Percentiles rank a stretch among this genome's conserved stretches.
Evolutionary conservation across 1,139 yeast species (phyloP).

Genomic region (Meyerozyma sp.): DNA sequence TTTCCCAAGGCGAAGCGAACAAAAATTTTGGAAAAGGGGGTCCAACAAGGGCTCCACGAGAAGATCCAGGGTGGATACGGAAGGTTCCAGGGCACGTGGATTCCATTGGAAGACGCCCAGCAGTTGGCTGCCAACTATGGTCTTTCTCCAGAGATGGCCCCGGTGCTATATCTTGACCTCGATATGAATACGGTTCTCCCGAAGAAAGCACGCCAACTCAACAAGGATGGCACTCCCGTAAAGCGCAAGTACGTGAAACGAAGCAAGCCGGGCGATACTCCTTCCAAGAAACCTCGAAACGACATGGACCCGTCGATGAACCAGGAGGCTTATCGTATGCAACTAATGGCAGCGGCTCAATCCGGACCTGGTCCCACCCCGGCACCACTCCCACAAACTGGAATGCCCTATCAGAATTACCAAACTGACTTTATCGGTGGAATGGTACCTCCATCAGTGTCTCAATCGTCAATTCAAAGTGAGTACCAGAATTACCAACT

Average conservation of each 20-base stretch:
- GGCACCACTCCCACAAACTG: neutral
- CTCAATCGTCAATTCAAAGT: slow-evolving; percentile 13
- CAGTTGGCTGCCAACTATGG: slow-evolving; percentile 50
- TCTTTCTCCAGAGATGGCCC: slow-evolving; percentile 50
- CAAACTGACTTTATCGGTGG: neutral
- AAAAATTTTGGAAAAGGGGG: slow-evolving; percentile 85
- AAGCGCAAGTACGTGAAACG: slow-evolving; percentile 41
- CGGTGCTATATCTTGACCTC: slow-evolving; percentile 45
- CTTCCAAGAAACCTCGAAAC: slow-evolving; percentile 26
- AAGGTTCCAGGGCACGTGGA: slow-evolving; percentile 97
- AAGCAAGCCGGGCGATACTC: slow-evolving; percentile 29
- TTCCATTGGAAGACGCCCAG: slow-evolving; percentile 61
- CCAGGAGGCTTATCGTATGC: slow-evolving; percentile 1
- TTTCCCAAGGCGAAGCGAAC: slow-evolving; percentile 94
- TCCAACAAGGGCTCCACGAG: slow-evolving; percentile 80
- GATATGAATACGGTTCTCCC: slow-evolving; percentile 46
- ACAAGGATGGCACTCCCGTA: slow-evolving; percentile 41
- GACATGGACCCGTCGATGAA: neutral
- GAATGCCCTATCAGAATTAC: neutral
- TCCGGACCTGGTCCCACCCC: neutral
- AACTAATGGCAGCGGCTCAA: neutral
- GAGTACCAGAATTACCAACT: slow-evolving; percentile 28
- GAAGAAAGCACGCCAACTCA: slow-evolving; percentile 39
- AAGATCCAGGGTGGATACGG: slow-evolving; percentile 98
- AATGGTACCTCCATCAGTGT: slow-evolving; percentile 3